Percentiles rank a stretch among this genome's conserved stretches.
Evolutionary conservation across 2,329 filamentous ascomycete species (phyloP).

Genomic region (Diplocarpon rosae): DNA sequence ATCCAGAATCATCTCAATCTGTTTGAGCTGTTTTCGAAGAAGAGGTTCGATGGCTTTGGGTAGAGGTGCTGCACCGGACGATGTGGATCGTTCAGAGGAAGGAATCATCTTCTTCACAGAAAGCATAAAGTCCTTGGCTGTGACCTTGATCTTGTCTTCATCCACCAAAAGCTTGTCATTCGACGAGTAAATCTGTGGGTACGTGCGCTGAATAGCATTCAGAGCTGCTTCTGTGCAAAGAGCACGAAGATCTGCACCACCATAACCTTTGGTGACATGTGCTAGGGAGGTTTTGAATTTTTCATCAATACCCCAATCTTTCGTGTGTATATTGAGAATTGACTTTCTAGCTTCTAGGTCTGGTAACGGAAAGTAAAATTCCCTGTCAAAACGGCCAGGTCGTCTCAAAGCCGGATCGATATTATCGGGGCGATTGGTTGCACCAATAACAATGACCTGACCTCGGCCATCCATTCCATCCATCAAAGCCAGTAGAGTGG

Average conservation of each 20-base stretch:
- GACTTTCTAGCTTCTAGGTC: constrained; percentile 67
- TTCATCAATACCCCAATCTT: constrained; percentile 76
- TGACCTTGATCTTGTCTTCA: constrained; percentile 70
- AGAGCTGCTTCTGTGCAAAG: constrained; percentile 92
- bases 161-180: constrained; percentile 85
- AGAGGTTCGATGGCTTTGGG: constrained; percentile 73
- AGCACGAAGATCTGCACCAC: constrained; percentile 86
- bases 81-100: constrained; percentile 82
- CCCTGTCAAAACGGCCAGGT: constrained; percentile 88
- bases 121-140: constrained; percentile 93
- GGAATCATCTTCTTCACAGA: constrained; percentile 94
- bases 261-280: constrained; percentile 88
- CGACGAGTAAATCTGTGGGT: constrained; percentile 90
- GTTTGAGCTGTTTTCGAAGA: constrained; percentile 57
- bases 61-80: constrained; percentile 72
- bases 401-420: constrained; percentile 92
- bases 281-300: constrained; percentile 76
- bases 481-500: constrained; percentile 87
- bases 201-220: constrained; percentile 90
- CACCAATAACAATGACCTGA: constrained; percentile 96
- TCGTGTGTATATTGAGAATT: constrained; percentile 92
- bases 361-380: constrained; percentile 95
- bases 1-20: constrained; percentile 60
- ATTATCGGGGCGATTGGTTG: constrained; percentile 94
- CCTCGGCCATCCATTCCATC: constrained; percentile 97